phyloP scores from a whole-genome alignment of 257 asterid species.

The Ballota nigra region DNA sequence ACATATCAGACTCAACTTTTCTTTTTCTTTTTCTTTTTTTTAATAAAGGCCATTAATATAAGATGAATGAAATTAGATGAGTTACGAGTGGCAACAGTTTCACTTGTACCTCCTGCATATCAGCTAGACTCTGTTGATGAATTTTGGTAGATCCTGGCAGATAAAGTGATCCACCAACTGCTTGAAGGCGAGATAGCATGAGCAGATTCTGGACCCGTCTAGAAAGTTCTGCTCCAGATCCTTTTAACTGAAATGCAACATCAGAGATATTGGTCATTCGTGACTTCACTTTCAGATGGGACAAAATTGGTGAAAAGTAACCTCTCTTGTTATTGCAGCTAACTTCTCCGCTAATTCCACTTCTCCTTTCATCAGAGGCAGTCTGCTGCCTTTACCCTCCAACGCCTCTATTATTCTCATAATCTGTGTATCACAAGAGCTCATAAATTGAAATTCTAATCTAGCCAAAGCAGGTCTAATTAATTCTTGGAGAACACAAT shows the following conservation, averaged over 20 bases:
- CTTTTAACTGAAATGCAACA: constrained; percentile 77
- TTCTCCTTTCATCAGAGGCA: constrained; percentile 90
- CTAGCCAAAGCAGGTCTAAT: not conserved
- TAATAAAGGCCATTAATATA: not conserved
- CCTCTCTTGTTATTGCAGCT: constrained; percentile 84
- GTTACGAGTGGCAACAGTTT: not conserved
- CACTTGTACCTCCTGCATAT: constrained; percentile 87
- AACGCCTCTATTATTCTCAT: constrained; percentile 91
- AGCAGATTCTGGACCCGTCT: constrained; percentile 90
- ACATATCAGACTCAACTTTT: not conserved
- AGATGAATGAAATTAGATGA: not conserved
- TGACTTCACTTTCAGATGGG: constrained; percentile 22
- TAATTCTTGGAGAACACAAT: constrained; percentile 3
- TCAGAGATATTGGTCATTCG: constrained; percentile 25
- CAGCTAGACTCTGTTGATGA: constrained; percentile 76
- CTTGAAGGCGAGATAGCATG: constrained; percentile 69
- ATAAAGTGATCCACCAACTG: constrained; percentile 59
- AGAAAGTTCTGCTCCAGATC: constrained; percentile 93
- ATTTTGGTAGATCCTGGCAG: constrained; percentile 91
- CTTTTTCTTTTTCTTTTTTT: too few relatives aligned
- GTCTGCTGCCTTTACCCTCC: constrained; percentile 81
- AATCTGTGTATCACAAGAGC: constrained; percentile 46
- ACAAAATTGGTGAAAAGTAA: constrained; percentile 24
- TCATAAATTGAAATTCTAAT: not conserved
- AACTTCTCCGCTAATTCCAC: constrained; percentile 95